Base-by-base conservation (phyloP, 495 filamentous ascomycete species). In the Thermothielavioides terrestris region DNA sequence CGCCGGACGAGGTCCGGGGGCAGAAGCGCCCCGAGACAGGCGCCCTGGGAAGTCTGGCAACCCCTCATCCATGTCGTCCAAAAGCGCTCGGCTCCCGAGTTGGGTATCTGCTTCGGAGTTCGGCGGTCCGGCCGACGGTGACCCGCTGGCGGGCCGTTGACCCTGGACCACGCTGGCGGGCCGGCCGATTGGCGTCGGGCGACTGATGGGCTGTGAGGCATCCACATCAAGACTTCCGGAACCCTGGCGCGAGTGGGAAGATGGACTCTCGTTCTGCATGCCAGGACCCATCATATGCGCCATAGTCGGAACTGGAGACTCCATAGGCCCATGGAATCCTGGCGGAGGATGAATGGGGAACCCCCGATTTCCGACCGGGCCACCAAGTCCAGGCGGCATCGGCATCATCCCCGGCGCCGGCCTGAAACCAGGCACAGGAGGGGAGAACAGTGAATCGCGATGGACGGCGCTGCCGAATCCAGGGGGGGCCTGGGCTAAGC, bases 71-170 rank as follows among this genome's bases (percentile, higher is more conserved):
- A 88, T 81, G 60, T 94, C 89, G 57, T 94, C 90, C 31, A 96
- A 73, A n/a, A 98, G 71, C 8, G 90, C 91, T 63, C 84, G 89
- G 67, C 91, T 95, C 9, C 92, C 94, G n/a, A 98, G 76, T 61
- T 90, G 88, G 45, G 89, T 80, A 46, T 95, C 88, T 32, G 70
- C 64, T 18, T 76, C 71, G 36, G 73, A 70, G 21, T 65, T 69
- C 14, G 74, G 65, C 36, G 77, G 71, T 34, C 64, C 64, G n/a
- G 41, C 49, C 8, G 79, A 78, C 21, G 84, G 79, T 18, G 59
- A 64, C 4, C 48, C 45, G 32, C 26, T 60, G 10, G 60, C 42
- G 9, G 46, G 47, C 26, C 62, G 62, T 44, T 70, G 71, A 2
- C 68, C 65, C 10, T 70, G 64, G 17, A 74, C 72, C 17, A 84